Conservation (phyloP, 768 basidiomycete genomes). For the Termitomyces sp. region DNA sequence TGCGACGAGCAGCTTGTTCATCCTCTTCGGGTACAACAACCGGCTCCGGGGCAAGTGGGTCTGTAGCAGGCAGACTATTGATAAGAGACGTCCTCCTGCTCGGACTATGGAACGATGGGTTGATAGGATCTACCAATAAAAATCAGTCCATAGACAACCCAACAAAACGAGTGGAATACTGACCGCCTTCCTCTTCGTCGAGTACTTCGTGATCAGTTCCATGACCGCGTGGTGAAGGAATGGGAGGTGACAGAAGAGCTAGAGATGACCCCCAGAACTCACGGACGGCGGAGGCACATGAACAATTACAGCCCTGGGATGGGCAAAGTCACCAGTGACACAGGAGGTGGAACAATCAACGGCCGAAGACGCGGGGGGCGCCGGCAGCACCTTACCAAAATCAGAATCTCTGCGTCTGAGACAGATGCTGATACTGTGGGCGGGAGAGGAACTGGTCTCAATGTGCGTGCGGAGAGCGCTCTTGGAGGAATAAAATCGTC, state of each 20-base stretch:
- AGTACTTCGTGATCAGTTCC: conserved; percentile 39
- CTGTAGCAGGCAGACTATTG: conserved; percentile 14
- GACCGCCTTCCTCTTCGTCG: conserved; percentile 64
- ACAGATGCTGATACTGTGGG: conserved; percentile 7
- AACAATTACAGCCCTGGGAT: conserved; percentile 3
- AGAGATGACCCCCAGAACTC: conserved; percentile 13
- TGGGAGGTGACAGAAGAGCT: conserved; percentile 20
- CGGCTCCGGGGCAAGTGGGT: conserved; percentile 11
- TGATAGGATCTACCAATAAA: conserved; percentile 55
- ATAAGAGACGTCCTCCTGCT: conserved; percentile 34
- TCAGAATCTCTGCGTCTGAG: conserved; percentile 28
- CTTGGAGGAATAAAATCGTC: background rate
- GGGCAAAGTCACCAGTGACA: no score
- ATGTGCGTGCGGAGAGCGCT: conserved; percentile 9
- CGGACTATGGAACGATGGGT: conserved; percentile 58
- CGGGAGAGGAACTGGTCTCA: conserved; percentile 14
- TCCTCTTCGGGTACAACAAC: conserved; percentile 28
- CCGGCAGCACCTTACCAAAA: conserved; percentile 30
- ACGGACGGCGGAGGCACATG: conserved; percentile 8
- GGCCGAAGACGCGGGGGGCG: conserved; percentile 21
- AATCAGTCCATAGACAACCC: background rate
- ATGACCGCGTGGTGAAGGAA: background rate
- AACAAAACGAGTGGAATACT: conserved; percentile 17
- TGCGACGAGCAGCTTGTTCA: conserved; percentile 49
- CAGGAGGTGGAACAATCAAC: conserved; percentile 19